phyloP scores from a whole-genome alignment of 768 basidiomycete species.

The Calocera viscosa region DNA sequence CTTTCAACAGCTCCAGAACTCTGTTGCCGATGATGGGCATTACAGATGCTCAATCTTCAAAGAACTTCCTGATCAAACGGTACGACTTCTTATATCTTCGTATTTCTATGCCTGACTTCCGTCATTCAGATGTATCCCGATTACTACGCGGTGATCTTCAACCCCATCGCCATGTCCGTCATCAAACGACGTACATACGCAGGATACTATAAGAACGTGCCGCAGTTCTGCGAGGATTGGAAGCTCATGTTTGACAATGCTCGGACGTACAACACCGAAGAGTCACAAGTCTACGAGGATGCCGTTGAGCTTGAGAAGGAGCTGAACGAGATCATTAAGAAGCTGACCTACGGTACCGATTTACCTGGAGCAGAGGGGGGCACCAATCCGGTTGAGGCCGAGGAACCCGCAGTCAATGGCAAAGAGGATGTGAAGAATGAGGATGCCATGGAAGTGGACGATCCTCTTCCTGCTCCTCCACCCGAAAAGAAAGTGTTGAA shows the following conservation, averaged over 20 bases:
- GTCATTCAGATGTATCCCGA: slow-evolving; percentile 48
- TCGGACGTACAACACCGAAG: slow-evolving; percentile 85
- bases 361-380: not conserved
- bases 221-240: slow-evolving; percentile 66
- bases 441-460: not conserved
- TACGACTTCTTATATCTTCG: not conserved
- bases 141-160: slow-evolving; percentile 78
- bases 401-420: not conserved
- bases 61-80: slow-evolving; percentile 60
- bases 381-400: not conserved
- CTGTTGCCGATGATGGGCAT: slow-evolving; percentile 60
- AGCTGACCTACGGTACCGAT: slow-evolving; percentile 17
- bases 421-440: not conserved
- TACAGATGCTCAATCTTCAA: slow-evolving; percentile 82
- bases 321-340: slow-evolving; percentile 59
- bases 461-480: not conserved
- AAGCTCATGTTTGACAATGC: slow-evolving; percentile 90
- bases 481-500: not conserved
- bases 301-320: slow-evolving; percentile 90
- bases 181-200: slow-evolving; percentile 65
- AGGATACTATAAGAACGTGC: slow-evolving; percentile 60
- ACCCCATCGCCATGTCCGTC: slow-evolving; percentile 77
- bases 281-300: slow-evolving; percentile 87
- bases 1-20: slow-evolving; percentile 56
- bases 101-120: not conserved